Percentiles rank a stretch among this genome's conserved stretches.
phyloP scores from a whole-genome alignment of 2,329 filamentous ascomycete species.

The Hypoxylon sp. region DNA sequence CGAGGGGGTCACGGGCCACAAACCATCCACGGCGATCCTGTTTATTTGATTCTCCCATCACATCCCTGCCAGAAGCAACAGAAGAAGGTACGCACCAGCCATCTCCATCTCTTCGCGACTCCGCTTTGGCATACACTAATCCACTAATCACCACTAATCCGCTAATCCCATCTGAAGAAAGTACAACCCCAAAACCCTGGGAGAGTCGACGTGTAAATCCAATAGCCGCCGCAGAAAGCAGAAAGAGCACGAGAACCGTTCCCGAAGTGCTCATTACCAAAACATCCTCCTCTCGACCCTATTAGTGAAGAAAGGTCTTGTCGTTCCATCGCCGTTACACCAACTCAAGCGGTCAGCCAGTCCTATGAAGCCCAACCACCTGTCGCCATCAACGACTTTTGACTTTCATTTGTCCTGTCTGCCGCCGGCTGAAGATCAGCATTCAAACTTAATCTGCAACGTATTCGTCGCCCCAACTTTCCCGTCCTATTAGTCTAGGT shows the following conservation, averaged over 20 bases:
- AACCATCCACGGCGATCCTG: conserved; percentile 28
- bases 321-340: conserved; percentile 34
- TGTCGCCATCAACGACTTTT: conserved; percentile 37
- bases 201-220: conserved; percentile 41
- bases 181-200: conserved; percentile 38
- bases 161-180: conserved; percentile 29
- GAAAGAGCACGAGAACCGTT: conserved; percentile 36
- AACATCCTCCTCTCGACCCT: conserved; percentile 4
- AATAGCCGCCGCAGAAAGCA: conserved; percentile 39
- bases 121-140: conserved; percentile 33
- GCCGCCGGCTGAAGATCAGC: conserved; percentile 40
- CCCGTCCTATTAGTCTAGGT: conserved; percentile 19
- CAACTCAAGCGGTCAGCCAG: conserved; percentile 39
- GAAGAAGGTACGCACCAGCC: conserved; percentile 10
- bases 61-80: conserved; percentile 16
- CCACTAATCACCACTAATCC: conserved; percentile 20
- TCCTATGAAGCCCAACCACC: conserved; percentile 46
- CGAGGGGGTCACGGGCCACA: conserved; percentile 23
- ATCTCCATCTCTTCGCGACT: conserved; percentile 29
- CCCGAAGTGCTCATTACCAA: conserved; percentile 15
- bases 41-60: conserved; percentile 32
- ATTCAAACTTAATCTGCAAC: conserved; percentile 37
- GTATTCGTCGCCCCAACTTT: conserved; percentile 40
- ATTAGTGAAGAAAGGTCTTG: conserved; percentile 3
- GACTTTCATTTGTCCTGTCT: conserved; percentile 39